Conservation (phyloP, 345 rosid species). For the Bruguiera sexangula region DNA sequence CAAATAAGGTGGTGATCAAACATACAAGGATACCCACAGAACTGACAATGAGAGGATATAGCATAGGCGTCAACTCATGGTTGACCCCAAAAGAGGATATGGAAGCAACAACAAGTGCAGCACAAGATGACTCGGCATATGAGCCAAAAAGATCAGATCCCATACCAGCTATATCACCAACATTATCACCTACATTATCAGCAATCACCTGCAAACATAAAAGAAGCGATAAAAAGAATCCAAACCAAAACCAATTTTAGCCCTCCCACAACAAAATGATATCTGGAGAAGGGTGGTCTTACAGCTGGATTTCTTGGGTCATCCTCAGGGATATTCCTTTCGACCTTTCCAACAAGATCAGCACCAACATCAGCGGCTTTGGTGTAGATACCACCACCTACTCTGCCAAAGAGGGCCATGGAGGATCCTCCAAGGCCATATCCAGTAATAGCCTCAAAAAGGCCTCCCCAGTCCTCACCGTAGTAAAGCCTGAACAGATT, state of each 20-base stretch:
- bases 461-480: conserved; percentile 79
- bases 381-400: conserved; percentile 81
- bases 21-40: conserved; percentile 68
- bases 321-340: conserved; percentile 78
- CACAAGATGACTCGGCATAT: conserved; percentile 74
- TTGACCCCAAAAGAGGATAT: conserved; percentile 71
- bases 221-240: conserved; percentile 7
- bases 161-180: conserved; percentile 85
- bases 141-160: conserved; percentile 81
- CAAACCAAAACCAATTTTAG: neutral
- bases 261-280: neutral
- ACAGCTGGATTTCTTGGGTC: conserved; percentile 88
- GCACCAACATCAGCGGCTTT: conserved; percentile 93
- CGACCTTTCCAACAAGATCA: conserved; percentile 87
- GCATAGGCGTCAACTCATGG: conserved; percentile 65
- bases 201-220: conserved; percentile 61
- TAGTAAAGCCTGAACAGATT: conserved; percentile 66
- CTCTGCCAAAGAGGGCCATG: conserved; percentile 84
- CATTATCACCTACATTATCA: conserved; percentile 83
- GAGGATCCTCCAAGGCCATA: conserved; percentile 90
- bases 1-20: conserved; percentile 66
- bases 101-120: conserved; percentile 75
- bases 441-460: conserved; percentile 80
- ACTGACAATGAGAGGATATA: conserved; percentile 67
- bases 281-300: conserved; percentile 27